A percentile compares a stretch with the other conserved stretches of the same genome.
phyloP scores from a whole-genome alignment of 2,329 filamentous ascomycete species.

The Gnomoniopsis sp. region DNA sequence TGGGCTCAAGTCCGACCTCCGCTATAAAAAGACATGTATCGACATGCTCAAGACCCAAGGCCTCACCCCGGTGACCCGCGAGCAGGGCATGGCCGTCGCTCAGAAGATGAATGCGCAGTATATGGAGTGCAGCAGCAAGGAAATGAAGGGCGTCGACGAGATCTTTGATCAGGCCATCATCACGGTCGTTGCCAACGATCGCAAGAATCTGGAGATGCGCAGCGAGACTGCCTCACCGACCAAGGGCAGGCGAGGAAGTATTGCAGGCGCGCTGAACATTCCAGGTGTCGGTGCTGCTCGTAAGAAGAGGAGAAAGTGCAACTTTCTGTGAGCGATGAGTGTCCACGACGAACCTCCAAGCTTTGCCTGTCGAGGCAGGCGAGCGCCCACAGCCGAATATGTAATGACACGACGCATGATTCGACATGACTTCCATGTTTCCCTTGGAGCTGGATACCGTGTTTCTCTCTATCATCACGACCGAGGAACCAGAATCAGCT shows the following conservation, averaged over 20 bases:
- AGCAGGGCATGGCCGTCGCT: constrained; percentile 85
- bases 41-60: constrained; percentile 98
- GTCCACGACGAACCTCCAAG: neutral
- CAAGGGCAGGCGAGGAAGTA: constrained; percentile 24
- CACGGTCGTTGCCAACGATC: constrained; percentile 80
- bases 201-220: constrained; percentile 56
- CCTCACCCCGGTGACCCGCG: constrained; percentile 86
- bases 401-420: constrained; percentile 15
- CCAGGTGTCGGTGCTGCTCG: constrained; percentile 40
- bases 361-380: neutral
- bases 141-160: constrained; percentile 93
- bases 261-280: constrained; percentile 33
- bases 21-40: constrained; percentile 93
- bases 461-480: neutral
- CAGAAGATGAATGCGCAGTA: constrained; percentile 93
- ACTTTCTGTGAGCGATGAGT: constrained; percentile 59
- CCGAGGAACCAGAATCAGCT: neutral
- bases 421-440: constrained; percentile 11
- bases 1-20: constrained; percentile 94
- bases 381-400: neutral
- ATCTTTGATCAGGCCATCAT: constrained; percentile 92
- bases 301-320: constrained; percentile 82
- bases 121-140: constrained; percentile 98
- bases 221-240: constrained; percentile 28
- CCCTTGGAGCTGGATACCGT: constrained; percentile 7